A percentile compares a stretch with the other conserved stretches of the same genome.
These are phyloP conservation scores for Erigeron canadensis DNA, from an alignment of 129 eudicot species.

Conservation along the genomic window DNA sequence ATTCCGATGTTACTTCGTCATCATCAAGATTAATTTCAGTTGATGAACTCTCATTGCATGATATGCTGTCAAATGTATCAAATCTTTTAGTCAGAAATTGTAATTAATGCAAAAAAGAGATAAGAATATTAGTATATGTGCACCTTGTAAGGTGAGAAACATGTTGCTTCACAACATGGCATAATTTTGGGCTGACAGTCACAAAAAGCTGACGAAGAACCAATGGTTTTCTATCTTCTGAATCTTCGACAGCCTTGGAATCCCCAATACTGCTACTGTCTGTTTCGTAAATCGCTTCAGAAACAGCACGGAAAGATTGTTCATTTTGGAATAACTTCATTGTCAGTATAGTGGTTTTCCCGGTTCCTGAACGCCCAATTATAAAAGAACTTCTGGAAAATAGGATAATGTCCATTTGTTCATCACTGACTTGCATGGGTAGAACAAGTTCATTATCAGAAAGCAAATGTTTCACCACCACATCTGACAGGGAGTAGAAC, in stretches of 20 bases:
- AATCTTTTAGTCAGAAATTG: too few species aligned
- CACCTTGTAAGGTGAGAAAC: conserved; percentile 48
- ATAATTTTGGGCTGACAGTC: conserved; percentile 78
- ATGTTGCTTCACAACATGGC: conserved; percentile 70
- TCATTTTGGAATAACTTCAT: conserved; percentile 59
- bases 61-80: conserved; percentile 24
- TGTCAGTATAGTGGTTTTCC: conserved; percentile 75
- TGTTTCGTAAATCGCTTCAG: conserved; percentile 33
- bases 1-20: conserved; percentile 37
- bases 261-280: conserved; percentile 1
- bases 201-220: conserved; percentile 63
- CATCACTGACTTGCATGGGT: conserved; percentile 72
- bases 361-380: conserved; percentile 79
- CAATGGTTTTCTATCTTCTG: conserved; percentile 6
- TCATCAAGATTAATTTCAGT: conserved; percentile 34
- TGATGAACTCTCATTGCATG: conserved; percentile 23
- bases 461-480: conserved; percentile 52
- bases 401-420: conserved; percentile 49
- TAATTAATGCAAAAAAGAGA: too few species aligned
- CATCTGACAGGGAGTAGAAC: conserved; percentile 61
- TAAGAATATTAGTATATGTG: too few species aligned
- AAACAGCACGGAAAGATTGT: conserved; percentile 43
- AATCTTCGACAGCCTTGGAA: conserved; percentile 4
- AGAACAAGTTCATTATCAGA: conserved; percentile 51
- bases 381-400: conserved; percentile 56